Evolutionary conservation across 163 green algal species (phyloP), one percentile per base, ranked within the genome.

Genomic region (Coccomyxa subellipsoidea): DNA sequence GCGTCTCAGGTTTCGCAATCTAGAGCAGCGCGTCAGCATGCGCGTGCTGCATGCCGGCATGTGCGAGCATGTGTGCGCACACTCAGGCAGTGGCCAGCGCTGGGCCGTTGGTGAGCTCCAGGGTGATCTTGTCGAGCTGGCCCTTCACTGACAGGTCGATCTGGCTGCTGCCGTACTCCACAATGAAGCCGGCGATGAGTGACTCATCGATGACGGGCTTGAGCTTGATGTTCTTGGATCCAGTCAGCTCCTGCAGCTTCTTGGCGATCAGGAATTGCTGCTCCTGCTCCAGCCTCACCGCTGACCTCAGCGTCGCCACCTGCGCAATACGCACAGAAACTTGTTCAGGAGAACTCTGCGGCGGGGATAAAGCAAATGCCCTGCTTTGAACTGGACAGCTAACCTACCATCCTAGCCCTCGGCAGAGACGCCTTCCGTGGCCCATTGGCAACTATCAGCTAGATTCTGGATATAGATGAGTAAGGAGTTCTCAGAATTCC

Each of bases 261-360:
- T 99, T 98, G 86, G 96, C 97, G 86, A 99, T 99, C 80, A 99
- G 88, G 89, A 98, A 98, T 89, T 99, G 96, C 91, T 99, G 94
- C 87, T 98, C 96, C 91, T 98, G 95, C 89, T 99, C 95, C 78
- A 99, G 93, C 93, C 97, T 95, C 21, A 98, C 94, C 4, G 97
- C 97, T 37, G 93, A 98, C 38, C 92, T 92, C 73, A 99, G 87
- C 15, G 90, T 94, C 6, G 96, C 97, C 32, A 98, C 92, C 95
- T 98, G 90, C 81, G 76, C 15, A 70, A 5, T 66, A n/a, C 4
- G 47, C 47, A 59, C 47, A 59, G n/a, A n/a, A n/a, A n/a, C n/a
- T n/a, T n/a, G n/a, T n/a, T n/a, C n/a, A n/a, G n/a, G n/a, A n/a
- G n/a, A n/a, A n/a, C n/a, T n/a, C n/a, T n/a, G n/a, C n/a, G n/a